A percentile compares a stretch with the other conserved stretches of the same genome.
These are phyloP conservation scores for Plasmodium blacklocki DNA, from an alignment of 169 alveolate species.

Conservation along the genomic window DNA sequence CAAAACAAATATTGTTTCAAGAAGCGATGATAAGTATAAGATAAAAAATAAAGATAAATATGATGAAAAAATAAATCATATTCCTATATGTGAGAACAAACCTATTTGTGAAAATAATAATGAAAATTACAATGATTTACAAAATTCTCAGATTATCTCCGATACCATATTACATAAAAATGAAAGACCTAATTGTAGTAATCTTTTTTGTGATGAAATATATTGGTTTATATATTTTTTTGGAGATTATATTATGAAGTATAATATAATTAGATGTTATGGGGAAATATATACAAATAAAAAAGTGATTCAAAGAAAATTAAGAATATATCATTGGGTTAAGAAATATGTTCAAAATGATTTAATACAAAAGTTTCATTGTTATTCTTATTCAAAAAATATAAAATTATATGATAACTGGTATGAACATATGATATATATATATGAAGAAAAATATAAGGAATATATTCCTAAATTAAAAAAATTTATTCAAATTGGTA, in stretches of 20 bases:
- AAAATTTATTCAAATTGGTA: conserved; percentile 56
- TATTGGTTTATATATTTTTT: conserved; percentile 33
- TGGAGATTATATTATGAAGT: conserved; percentile 58
- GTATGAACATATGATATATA: conserved; percentile 1
- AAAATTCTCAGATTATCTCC: not conserved
- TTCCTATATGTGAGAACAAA: not conserved
- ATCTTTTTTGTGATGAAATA: conserved; percentile 54
- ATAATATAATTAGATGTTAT: conserved; percentile 55
- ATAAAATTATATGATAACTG: not conserved
- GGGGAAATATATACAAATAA: conserved; percentile 12
- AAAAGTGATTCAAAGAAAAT: conserved; percentile 20
- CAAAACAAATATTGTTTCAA: not conserved
- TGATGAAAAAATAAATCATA: not conserved
- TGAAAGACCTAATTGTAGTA: not conserved
- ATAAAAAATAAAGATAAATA: not conserved
- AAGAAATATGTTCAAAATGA: conserved; percentile 20
- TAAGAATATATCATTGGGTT: conserved; percentile 37
- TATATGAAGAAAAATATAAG: conserved; percentile 19
- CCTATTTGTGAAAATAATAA: not conserved
- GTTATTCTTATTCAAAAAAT: conserved; percentile 11
- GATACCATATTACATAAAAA: not conserved
- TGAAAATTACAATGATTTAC: not conserved
- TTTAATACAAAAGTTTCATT: conserved; percentile 21
- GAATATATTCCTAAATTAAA: conserved; percentile 16
- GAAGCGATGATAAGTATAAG: not conserved